These are phyloP conservation scores for Linderniella brevidens DNA, from an alignment of 257 asterid genomes.

Conservation along the genomic window DNA sequence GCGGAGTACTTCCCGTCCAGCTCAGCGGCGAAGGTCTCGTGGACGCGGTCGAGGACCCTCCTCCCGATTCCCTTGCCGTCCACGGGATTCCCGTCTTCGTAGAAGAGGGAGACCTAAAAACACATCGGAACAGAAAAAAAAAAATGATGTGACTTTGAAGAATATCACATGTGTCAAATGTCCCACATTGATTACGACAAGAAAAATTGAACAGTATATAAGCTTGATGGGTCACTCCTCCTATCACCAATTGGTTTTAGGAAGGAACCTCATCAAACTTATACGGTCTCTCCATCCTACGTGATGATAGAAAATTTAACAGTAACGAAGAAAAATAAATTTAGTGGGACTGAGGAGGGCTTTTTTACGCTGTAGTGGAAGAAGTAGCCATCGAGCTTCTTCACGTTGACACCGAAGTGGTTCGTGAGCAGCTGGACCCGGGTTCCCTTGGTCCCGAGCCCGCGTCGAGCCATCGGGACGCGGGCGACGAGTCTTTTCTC, in stretches of 20 bases:
- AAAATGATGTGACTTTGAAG: too few species aligned
- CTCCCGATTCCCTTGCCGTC: constrained; percentile 93
- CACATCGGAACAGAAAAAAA: neutral
- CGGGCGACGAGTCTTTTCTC: constrained; percentile 30
- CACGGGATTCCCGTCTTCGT: constrained; percentile 87
- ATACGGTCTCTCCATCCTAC: too few species aligned
- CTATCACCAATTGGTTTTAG: too few species aligned
- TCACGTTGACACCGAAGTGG: constrained; percentile 69
- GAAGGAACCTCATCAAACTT: too few species aligned
- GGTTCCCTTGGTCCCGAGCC: constrained; percentile 63
- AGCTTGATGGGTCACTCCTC: too few species aligned
- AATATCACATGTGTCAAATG: too few species aligned
- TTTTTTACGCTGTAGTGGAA: constrained; percentile 85
- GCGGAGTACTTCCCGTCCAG: constrained; percentile 69
- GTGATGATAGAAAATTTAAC: too few species aligned
- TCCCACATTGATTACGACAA: too few species aligned
- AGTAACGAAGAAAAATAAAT: too few species aligned
- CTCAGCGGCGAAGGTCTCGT: constrained; percentile 52
- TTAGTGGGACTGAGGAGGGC: neutral
- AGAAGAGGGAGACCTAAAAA: constrained; percentile 71
- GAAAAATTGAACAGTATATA: too few species aligned
- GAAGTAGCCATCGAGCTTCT: constrained; percentile 54
- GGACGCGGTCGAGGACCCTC: constrained; percentile 75
- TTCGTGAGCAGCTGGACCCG: constrained; percentile 59
- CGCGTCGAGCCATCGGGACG: constrained; percentile 72